phyloP scores from a whole-genome alignment of 768 basidiomycete genomes.

The Holtermanniella nyarrowii region DNA sequence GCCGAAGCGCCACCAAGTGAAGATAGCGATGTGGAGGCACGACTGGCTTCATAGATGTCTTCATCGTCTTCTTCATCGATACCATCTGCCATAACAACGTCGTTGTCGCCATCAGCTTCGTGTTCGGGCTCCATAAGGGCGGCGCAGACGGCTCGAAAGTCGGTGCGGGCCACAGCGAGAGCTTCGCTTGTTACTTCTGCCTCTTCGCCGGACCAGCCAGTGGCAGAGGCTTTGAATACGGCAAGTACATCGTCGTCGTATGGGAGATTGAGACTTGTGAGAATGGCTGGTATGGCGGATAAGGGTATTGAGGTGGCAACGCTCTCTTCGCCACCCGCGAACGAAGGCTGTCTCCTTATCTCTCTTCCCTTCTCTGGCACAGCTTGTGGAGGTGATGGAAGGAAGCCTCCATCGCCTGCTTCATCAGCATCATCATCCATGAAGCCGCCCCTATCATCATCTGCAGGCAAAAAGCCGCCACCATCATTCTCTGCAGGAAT shows the following conservation, averaged over 20 bases:
- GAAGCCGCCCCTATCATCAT: constrained; percentile 6
- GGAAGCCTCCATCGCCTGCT: constrained; percentile 8
- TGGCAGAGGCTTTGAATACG: constrained; percentile 31
- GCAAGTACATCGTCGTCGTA: constrained; percentile 36
- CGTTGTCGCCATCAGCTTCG: constrained; percentile 5
- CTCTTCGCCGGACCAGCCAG: constrained; percentile 23
- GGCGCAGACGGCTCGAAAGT: constrained; percentile 38
- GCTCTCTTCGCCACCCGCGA: constrained; percentile 1
- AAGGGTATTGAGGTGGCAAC: constrained; percentile 16
- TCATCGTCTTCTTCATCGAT: constrained; percentile 17
- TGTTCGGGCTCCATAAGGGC: constrained; percentile 32
- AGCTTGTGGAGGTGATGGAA: not conserved
- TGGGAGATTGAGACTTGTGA: constrained; percentile 26
- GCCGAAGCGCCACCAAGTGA: not conserved
- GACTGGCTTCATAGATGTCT: constrained; percentile 9
- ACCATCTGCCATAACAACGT: constrained; percentile 2
- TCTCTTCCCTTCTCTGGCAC: too few relatives aligned
- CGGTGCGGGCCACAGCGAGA: constrained; percentile 24
- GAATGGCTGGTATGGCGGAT: constrained; percentile 21
- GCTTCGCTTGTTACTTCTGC: not conserved
- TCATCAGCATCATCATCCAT: constrained; percentile 11
- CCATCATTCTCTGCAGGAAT: constrained; percentile 8
- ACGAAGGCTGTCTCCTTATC: too few relatives aligned
- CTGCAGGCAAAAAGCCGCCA: constrained; percentile 14
- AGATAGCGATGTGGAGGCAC: not conserved